Conservation (phyloP, 345 rosid genomes). For the Physaria fendleri region DNA sequence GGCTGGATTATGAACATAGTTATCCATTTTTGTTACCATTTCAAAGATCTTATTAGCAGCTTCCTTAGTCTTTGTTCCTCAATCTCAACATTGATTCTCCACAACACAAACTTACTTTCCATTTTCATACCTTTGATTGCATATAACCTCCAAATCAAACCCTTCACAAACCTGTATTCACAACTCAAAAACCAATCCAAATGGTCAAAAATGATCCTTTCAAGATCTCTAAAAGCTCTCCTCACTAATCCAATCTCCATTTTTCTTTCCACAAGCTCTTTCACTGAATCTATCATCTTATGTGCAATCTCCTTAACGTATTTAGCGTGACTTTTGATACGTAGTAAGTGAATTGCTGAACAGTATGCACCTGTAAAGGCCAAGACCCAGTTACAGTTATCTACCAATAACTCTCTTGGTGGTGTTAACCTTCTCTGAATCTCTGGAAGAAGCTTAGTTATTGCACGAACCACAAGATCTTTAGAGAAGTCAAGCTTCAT, state of each 20-base stretch:
- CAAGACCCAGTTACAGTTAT: too few species aligned
- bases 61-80: background rate
- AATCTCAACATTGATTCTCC: constrained; percentile 16
- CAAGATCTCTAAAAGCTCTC: too few species aligned
- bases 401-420: background rate
- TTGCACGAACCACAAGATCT: background rate
- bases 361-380: too few species aligned
- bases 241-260: too few species aligned
- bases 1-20: background rate
- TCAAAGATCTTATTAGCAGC: background rate
- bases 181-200: too few species aligned
- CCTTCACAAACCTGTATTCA: background rate
- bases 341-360: too few species aligned
- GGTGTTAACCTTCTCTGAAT: background rate
- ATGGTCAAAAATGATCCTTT: too few species aligned
- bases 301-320: too few species aligned
- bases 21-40: background rate
- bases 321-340: too few species aligned
- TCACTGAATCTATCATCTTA: too few species aligned
- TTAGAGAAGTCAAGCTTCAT: background rate
- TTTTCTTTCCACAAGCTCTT: too few species aligned
- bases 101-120: constrained; percentile 15
- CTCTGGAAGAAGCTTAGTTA: constrained; percentile 3
- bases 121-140: background rate
- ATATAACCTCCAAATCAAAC: background rate